Evolutionary conservation across 768 basidiomycete genomes (phyloP).

Genomic region (Mrakia blollopis): DNA sequence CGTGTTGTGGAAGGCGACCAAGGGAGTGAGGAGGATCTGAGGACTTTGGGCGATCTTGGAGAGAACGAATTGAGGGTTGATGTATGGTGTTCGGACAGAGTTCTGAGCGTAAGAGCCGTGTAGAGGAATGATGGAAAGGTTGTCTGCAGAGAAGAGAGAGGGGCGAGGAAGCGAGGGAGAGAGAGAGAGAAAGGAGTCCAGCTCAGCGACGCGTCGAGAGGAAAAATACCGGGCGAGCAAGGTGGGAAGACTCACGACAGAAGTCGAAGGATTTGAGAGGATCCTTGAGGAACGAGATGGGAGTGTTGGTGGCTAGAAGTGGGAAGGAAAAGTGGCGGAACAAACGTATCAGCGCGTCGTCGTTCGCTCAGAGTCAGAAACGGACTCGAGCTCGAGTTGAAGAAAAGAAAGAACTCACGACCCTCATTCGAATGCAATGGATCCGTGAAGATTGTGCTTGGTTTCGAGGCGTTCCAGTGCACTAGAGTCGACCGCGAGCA

Average conservation of each 20-base stretch:
- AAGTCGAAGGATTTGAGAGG: constrained; percentile 13
- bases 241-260: not conserved
- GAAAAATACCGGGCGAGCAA: too few species aligned
- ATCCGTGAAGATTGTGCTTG: too few species aligned
- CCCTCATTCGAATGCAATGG: too few species aligned
- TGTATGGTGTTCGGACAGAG: not conserved
- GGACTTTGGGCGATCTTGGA: not conserved
- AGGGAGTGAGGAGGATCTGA: not conserved
- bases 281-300: constrained; percentile 8
- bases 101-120: constrained; percentile 5
- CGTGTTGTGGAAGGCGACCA: not conserved
- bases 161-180: not conserved
- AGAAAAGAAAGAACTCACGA: too few species aligned
- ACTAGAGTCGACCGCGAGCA: not conserved
- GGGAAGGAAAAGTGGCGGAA: not conserved
- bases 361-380: too few species aligned
- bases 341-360: not conserved
- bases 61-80: not conserved
- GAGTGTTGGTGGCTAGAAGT: not conserved
- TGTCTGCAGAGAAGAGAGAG: not conserved
- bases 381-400: not conserved
- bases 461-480: too few species aligned
- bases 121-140: not conserved
- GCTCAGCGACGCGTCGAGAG: too few species aligned
- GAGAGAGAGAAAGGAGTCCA: not conserved